These are phyloP conservation scores for Tuber indicum DNA, from an alignment of 495 filamentous ascomycete genomes.

Conservation along the genomic window DNA sequence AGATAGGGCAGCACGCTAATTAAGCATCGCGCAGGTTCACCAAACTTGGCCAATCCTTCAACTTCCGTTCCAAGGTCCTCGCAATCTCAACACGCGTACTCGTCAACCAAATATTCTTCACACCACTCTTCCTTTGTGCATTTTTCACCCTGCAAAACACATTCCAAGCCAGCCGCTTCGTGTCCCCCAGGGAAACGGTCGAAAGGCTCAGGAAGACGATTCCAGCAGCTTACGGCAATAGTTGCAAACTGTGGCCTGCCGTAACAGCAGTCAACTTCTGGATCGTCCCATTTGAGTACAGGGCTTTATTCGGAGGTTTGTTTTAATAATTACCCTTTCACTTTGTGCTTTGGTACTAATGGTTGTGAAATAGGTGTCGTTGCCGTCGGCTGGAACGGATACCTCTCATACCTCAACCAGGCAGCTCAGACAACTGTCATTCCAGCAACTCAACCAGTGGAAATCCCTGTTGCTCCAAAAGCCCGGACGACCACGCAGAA, in stretches of 20 bases:
- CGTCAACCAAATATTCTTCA: conserved; percentile 76
- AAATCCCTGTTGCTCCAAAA: background rate
- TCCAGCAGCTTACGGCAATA: conserved; percentile 67
- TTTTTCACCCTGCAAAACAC: conserved; percentile 79
- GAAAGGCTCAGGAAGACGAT: conserved; percentile 69
- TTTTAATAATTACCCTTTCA: background rate
- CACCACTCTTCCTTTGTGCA: conserved; percentile 81
- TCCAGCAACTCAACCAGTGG: background rate
- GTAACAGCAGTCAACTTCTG: conserved; percentile 85
- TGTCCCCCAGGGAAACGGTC: conserved; percentile 54
- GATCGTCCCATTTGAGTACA: conserved; percentile 68
- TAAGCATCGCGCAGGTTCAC: conserved; percentile 57
- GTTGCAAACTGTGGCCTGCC: conserved; percentile 81
- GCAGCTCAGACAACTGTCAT: background rate
- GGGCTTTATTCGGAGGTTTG: conserved; percentile 68
- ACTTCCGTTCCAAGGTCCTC: conserved; percentile 62
- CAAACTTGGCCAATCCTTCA: conserved; percentile 71
- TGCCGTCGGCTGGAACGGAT: conserved; percentile 90
- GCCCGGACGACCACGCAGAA: background rate
- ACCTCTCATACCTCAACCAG: conserved; percentile 72
- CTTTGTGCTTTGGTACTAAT: background rate
- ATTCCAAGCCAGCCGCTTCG: conserved; percentile 52
- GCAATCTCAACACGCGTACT: conserved; percentile 68
- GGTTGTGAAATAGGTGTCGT: conserved; percentile 42
- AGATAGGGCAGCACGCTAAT: background rate